Evolutionary conservation across 1,284 basidiomycete species (phyloP).

Genomic region (Apiotrichum mycotoxinovorans): DNA sequence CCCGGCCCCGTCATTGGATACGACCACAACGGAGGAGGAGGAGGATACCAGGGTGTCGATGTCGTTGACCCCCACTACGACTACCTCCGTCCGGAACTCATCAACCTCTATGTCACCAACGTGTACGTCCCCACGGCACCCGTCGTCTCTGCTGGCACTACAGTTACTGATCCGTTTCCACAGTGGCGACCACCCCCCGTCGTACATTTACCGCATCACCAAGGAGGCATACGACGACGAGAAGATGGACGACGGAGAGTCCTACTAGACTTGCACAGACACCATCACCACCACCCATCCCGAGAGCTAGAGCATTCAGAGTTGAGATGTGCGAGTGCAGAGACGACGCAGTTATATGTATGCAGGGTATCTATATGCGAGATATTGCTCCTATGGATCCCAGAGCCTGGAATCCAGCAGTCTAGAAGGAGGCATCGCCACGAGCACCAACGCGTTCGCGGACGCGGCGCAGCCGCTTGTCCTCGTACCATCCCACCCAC

Average conservation of each 20-base stretch:
- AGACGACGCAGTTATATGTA: constrained; percentile 9
- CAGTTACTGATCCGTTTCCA: constrained; percentile 11
- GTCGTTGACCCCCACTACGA: constrained; percentile 91
- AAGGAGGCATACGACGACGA: constrained; percentile 92
- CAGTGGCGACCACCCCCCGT: constrained; percentile 87
- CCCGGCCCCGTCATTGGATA: constrained; percentile 73
- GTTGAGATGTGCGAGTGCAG: not conserved
- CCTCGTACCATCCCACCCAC: constrained; percentile 35
- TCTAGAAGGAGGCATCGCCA: not conserved
- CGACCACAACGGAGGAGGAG: constrained; percentile 60
- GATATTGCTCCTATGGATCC: not conserved
- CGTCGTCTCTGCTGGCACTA: no score
- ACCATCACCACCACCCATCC: no score
- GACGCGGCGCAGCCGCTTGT: constrained; percentile 26
- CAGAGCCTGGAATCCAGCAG: not conserved
- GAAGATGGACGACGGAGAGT: constrained; percentile 1
- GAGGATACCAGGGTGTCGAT: constrained; percentile 80
- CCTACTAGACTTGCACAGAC: constrained; percentile 52
- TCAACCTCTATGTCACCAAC: constrained; percentile 94
- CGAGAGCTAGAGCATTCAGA: constrained; percentile 50
- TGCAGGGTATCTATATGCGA: constrained; percentile 24
- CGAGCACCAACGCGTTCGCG: constrained; percentile 2
- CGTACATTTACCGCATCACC: constrained; percentile 82
- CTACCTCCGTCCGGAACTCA: constrained; percentile 84
- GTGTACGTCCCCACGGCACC: constrained; percentile 74